Percentiles rank a stretch among this genome's conserved stretches.
These are phyloP conservation scores for Hordeum marinum DNA, from an alignment of 176 grass and related monocot species.

Conservation along the genomic window DNA sequence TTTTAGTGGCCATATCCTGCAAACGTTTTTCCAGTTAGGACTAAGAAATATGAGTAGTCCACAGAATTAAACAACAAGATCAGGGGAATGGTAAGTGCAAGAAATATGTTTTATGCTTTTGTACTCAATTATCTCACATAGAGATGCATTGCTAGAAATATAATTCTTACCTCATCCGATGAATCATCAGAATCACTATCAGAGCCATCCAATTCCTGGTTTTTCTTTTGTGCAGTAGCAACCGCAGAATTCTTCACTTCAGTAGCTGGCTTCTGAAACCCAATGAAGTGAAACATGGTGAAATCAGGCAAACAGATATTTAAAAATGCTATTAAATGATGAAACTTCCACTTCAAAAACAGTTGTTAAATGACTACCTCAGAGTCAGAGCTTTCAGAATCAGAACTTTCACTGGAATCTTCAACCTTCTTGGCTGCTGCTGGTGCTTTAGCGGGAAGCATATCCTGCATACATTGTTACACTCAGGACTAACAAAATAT, in stretches of 20 bases:
- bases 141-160: background rate
- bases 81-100: background rate
- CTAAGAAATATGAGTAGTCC: background rate
- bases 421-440: slow-evolving; percentile 28
- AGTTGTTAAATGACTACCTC: slow-evolving; percentile 11
- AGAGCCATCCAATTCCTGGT: slow-evolving; percentile 26
- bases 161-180: slow-evolving; percentile 37
- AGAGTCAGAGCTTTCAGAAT: slow-evolving; percentile 33
- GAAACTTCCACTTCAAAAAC: background rate
- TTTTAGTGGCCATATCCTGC: slow-evolving; percentile 20
- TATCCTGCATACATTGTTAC: slow-evolving; percentile 15
- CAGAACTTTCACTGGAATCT: slow-evolving; percentile 42
- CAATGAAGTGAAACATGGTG: background rate
- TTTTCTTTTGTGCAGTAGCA: slow-evolving; percentile 32
- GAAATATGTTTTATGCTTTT: background rate
- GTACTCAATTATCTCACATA: background rate
- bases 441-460: slow-evolving; percentile 20
- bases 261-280: slow-evolving; percentile 38
- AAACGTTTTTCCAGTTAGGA: background rate
- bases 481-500: background rate
- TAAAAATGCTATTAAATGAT: background rate
- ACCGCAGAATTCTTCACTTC: slow-evolving; percentile 33
- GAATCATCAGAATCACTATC: slow-evolving; percentile 47
- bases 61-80: background rate
- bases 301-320: background rate